Percentiles rank a stretch among this genome's conserved stretches.
Conservation (phyloP, 139 green algal genomes). For the Pseudopediastrum boryanum region DNA sequence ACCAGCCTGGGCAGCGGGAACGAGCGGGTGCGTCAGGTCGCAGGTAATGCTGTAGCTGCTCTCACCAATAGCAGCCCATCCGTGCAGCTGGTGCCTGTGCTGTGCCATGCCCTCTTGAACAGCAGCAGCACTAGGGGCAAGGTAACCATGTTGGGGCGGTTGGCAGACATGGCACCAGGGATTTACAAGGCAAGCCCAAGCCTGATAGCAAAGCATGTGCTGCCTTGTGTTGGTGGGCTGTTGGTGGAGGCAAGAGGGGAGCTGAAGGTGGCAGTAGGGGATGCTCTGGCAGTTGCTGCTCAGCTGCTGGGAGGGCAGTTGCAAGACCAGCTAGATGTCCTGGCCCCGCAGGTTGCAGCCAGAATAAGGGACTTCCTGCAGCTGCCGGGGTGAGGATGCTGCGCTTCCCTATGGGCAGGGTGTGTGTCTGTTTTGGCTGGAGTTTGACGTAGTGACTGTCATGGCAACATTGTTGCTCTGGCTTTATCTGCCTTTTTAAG, state of each 20-base stretch:
- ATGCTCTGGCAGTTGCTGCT: constrained; percentile 37
- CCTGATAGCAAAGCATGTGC: constrained; percentile 43
- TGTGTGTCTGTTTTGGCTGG: too few relatives aligned
- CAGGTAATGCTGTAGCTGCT: constrained; percentile 38
- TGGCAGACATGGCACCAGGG: constrained; percentile 40
- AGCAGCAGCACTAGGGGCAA: constrained; percentile 53
- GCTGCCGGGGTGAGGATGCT: too few relatives aligned
- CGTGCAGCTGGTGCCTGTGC: constrained; percentile 52
- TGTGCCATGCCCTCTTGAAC: not conserved
- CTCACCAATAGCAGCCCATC: constrained; percentile 44
- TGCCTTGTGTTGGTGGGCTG: constrained; percentile 33
- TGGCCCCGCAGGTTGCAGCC: not conserved
- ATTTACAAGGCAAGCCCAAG: constrained; percentile 45
- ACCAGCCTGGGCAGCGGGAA: constrained; percentile 57
- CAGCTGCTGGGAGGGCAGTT: constrained; percentile 1
- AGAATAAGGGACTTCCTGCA: constrained; percentile 17
- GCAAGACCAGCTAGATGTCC: not conserved
- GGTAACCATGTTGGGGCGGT: constrained; percentile 55
- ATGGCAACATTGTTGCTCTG: too few relatives aligned
- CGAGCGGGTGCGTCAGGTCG: constrained; percentile 53
- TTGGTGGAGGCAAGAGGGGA: constrained; percentile 30
- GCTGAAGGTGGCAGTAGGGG: constrained; percentile 20
- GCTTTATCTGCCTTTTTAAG: too few relatives aligned
- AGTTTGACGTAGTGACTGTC: too few relatives aligned
- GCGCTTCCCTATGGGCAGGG: too few relatives aligned